A percentile compares a stretch with the other conserved stretches of the same genome.
These are phyloP conservation scores for Quercus variabilis DNA, from an alignment of 306 rosid genomes.

Conservation along the genomic window DNA sequence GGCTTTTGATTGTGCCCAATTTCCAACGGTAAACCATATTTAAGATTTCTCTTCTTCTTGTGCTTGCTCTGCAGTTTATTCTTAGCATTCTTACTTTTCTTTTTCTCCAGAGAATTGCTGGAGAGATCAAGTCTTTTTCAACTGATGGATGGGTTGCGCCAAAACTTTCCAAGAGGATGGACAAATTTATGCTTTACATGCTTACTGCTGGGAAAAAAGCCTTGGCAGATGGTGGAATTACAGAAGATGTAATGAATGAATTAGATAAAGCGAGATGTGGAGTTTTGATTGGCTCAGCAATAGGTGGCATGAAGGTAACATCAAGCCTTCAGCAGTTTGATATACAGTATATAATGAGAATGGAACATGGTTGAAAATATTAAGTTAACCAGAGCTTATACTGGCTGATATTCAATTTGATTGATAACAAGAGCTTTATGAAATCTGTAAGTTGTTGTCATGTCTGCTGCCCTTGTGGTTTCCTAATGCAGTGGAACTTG, in stretches of 20 bases:
- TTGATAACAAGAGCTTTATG: constrained; percentile 8
- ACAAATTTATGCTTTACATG: constrained; percentile 93
- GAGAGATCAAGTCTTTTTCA: constrained; percentile 93
- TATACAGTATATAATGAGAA: constrained; percentile 10
- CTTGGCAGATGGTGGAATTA: constrained; percentile 84
- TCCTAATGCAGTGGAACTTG: constrained; percentile 1
- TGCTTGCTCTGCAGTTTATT: constrained; percentile 30
- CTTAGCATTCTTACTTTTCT: constrained; percentile 34
- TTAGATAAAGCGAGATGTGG: constrained; percentile 85
- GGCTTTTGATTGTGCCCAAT: constrained; percentile 89
- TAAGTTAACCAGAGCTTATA: not conserved
- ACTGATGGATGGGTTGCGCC: constrained; percentile 98
- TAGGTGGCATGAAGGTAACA: constrained; percentile 99
- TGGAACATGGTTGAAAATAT: not conserved
- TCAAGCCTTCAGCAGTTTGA: constrained; percentile 7
- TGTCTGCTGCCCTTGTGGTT: constrained; percentile 8
- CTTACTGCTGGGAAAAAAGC: constrained; percentile 97
- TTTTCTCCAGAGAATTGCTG: constrained; percentile 80
- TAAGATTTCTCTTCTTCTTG: constrained; percentile 13
- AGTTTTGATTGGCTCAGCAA: constrained; percentile 91
- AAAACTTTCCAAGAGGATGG: constrained; percentile 88
- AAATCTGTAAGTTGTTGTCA: constrained; percentile 13
- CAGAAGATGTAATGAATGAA: constrained; percentile 68
- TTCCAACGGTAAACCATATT: constrained; percentile 66
- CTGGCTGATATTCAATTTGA: constrained; percentile 1